These are phyloP conservation scores for Calonectria pteridis DNA, from an alignment of 2,329 filamentous ascomycete genomes.

Conservation along the genomic window DNA sequence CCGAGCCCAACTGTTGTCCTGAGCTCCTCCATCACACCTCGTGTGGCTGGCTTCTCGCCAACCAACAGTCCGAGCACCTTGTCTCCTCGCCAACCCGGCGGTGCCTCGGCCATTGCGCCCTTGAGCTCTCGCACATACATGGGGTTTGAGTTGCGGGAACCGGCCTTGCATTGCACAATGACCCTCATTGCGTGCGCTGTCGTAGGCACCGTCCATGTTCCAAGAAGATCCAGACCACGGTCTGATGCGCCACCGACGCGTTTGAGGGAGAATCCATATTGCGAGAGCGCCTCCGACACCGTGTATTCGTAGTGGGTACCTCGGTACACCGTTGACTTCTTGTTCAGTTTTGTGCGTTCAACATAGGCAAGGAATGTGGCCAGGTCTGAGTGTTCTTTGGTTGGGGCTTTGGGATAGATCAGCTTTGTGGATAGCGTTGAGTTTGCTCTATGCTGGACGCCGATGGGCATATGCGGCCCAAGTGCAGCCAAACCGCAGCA, in stretches of 20 bases:
- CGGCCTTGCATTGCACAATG: slow-evolving; percentile 78
- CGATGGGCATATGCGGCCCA: slow-evolving; percentile 22
- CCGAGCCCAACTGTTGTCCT: slow-evolving; percentile 77
- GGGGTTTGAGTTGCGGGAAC: slow-evolving; percentile 65
- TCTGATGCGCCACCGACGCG: slow-evolving; percentile 77
- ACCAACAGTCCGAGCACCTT: slow-evolving; percentile 79
- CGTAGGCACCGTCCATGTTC: slow-evolving; percentile 72
- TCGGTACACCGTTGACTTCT: slow-evolving; percentile 70
- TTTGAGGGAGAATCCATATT: slow-evolving; percentile 73
- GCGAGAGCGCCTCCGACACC: slow-evolving; percentile 66
- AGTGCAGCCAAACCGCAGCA: background rate
- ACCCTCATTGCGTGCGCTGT: slow-evolving; percentile 56
- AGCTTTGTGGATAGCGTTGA: slow-evolving; percentile 25
- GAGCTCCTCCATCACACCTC: slow-evolving; percentile 81
- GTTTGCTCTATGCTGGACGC: slow-evolving; percentile 2
- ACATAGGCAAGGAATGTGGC: slow-evolving; percentile 75
- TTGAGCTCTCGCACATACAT: slow-evolving; percentile 79
- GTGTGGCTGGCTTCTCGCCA: slow-evolving; percentile 77
- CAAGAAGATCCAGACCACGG: slow-evolving; percentile 80
- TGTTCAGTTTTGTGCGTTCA: slow-evolving; percentile 65
- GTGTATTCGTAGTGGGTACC: slow-evolving; percentile 86
- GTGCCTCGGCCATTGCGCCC: slow-evolving; percentile 81
- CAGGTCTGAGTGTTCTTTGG: slow-evolving; percentile 71
- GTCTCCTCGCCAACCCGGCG: slow-evolving; percentile 76
- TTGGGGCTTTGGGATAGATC: slow-evolving; percentile 60